Percentiles rank a stretch among this genome's conserved stretches.
Conservation (phyloP, 2,329 filamentous ascomycete genomes). For the Xylariaceae sp. region DNA sequence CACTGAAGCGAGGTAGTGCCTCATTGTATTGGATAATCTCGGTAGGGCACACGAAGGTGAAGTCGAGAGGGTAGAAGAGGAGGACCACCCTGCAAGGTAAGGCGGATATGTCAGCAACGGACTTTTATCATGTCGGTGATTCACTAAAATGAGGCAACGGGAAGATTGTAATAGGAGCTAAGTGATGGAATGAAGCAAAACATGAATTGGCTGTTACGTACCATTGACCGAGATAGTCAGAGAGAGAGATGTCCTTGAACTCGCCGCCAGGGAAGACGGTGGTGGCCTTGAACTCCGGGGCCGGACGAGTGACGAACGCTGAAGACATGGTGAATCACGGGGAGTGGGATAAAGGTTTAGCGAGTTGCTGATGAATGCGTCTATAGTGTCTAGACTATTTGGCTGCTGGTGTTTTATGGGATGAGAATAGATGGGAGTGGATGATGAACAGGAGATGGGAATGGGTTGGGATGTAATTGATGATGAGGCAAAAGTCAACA, state of each 20-base stretch:
- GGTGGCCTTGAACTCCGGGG: conserved; percentile 55
- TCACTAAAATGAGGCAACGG: background rate
- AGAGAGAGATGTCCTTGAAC: conserved; percentile 54
- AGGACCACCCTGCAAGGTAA: conserved; percentile 60
- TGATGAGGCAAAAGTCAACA: background rate
- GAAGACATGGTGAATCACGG: conserved; percentile 45
- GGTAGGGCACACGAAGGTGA: conserved; percentile 71
- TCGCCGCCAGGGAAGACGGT: conserved; percentile 56
- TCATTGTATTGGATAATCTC: conserved; percentile 71
- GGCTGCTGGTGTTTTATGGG: background rate
- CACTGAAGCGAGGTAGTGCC: conserved; percentile 63
- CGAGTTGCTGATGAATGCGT: background rate
- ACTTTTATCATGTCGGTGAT: background rate
- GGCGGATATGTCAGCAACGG: background rate
- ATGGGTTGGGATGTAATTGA: background rate
- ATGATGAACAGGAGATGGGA: background rate
- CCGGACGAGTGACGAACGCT: conserved; percentile 55
- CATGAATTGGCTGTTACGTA: conserved; percentile 35
- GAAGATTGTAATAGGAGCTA: background rate
- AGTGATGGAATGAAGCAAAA: background rate
- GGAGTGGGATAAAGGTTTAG: background rate
- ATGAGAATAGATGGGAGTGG: background rate
- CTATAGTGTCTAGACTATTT: background rate
- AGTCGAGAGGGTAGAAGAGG: conserved; percentile 71
- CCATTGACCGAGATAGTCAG: conserved; percentile 55